phyloP scores from a whole-genome alignment of 2,329 filamentous ascomycete genomes.

The Graphiopsis chlorocephala region DNA sequence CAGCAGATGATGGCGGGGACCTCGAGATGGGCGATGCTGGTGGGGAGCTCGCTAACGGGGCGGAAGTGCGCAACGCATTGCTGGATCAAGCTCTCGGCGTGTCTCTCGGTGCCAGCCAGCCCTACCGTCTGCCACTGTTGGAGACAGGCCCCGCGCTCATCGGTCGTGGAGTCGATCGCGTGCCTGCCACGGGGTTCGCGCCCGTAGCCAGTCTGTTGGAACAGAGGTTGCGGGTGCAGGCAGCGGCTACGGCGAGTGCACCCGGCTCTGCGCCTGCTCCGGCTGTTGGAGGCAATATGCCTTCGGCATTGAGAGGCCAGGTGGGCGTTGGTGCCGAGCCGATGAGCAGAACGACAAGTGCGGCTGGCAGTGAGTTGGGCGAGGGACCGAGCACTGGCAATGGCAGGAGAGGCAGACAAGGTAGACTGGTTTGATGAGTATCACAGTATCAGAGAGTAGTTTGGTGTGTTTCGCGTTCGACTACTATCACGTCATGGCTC shows the following conservation, averaged over 20 bases:
- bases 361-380: constrained; percentile 23
- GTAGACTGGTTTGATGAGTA: constrained; percentile 12
- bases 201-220: constrained; percentile 24
- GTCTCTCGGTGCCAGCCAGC: constrained; percentile 27
- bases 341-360: constrained; percentile 27
- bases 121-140: constrained; percentile 35
- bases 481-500: background rate
- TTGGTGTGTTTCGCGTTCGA: constrained; percentile 1
- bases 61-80: constrained; percentile 29
- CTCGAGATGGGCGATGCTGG: constrained; percentile 22
- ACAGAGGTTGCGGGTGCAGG: constrained; percentile 22
- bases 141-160: constrained; percentile 36
- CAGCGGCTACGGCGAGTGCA: constrained; percentile 15
- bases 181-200: constrained; percentile 34
- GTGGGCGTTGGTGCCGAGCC: constrained; percentile 27
- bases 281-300: constrained; percentile 22
- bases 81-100: constrained; percentile 35
- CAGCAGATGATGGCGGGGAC: constrained; percentile 20
- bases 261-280: constrained; percentile 17
- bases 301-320: constrained; percentile 25
- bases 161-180: constrained; percentile 34
- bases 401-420: constrained; percentile 12
- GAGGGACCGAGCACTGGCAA: constrained; percentile 1
- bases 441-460: background rate
- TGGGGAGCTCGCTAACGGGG: constrained; percentile 22